These are phyloP conservation scores for Mollisiaceae sp. DNA, from an alignment of 2,329 filamentous ascomycete genomes.

Conservation along the genomic window DNA sequence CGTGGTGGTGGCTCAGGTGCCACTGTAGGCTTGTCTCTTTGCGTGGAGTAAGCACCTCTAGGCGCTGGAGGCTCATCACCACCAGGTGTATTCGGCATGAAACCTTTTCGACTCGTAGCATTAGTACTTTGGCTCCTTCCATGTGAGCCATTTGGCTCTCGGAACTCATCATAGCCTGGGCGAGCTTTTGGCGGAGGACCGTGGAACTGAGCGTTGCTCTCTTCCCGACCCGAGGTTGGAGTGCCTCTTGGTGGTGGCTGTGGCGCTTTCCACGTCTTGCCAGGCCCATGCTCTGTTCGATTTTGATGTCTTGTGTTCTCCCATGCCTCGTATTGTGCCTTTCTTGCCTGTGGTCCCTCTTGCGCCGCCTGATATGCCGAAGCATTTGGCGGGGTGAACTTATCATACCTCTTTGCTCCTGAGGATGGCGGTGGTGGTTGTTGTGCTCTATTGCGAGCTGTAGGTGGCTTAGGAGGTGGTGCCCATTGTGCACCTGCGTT, in stretches of 20 bases:
- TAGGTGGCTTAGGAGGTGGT: conserved; percentile 41
- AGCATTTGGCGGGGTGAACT: conserved; percentile 37
- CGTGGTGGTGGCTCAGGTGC: conserved; percentile 37
- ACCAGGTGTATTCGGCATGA: conserved; percentile 41
- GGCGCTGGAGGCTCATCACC: conserved; percentile 42
- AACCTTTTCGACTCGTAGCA: conserved; percentile 37
- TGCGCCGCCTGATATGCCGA: conserved; percentile 37
- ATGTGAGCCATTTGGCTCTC: conserved; percentile 25
- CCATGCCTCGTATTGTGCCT: conserved; percentile 42
- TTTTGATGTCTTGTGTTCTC: conserved; percentile 38
- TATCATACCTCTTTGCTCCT: conserved; percentile 40
- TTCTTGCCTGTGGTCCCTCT: conserved; percentile 40
- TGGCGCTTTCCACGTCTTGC: conserved; percentile 29
- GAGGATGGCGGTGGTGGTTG: conserved; percentile 38
- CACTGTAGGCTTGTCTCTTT: conserved; percentile 32
- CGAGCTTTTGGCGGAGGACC: conserved; percentile 27
- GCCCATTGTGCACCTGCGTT: conserved; percentile 39
- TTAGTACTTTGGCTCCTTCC: conserved; percentile 35
- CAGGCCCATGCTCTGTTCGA: conserved; percentile 22
- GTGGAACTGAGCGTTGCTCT: conserved; percentile 32
- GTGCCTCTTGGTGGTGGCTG: conserved; percentile 35
- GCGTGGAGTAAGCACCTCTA: conserved; percentile 40
- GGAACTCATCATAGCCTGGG: conserved; percentile 34
- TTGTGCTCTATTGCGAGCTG: conserved; percentile 29
- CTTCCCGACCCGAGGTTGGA: conserved; percentile 34